Evolutionary conservation across 345 rosid species (phyloP).

Genomic region (Corchorus olitorius): DNA sequence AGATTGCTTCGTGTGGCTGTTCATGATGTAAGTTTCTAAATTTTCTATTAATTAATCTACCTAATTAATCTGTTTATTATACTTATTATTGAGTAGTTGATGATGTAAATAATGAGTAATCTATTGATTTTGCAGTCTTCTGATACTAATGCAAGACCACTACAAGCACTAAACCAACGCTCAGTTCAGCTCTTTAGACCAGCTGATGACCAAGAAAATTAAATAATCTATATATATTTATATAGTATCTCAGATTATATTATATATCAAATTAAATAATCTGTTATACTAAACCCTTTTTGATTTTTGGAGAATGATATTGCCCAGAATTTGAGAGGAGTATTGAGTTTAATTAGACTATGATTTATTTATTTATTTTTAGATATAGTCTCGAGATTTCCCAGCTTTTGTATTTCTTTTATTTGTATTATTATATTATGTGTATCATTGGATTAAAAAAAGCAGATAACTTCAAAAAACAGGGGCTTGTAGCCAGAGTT

Average conservation of each 20-base stretch:
- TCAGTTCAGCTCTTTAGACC: slow-evolving; percentile 49
- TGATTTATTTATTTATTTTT: no score
- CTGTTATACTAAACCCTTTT: neutral
- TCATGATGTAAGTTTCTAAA: slow-evolving; percentile 60
- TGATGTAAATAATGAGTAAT: neutral
- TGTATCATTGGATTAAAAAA: no score
- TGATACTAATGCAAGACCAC: slow-evolving; percentile 67
- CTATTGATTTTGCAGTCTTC: slow-evolving; percentile 45
- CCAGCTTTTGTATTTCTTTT: no score
- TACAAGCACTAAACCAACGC: slow-evolving; percentile 49
- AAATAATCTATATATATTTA: slow-evolving; percentile 7
- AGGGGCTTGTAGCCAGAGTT: no score
- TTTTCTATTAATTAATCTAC: neutral
- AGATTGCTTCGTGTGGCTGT: slow-evolving; percentile 70
- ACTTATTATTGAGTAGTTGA: neutral
- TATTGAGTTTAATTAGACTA: no score
- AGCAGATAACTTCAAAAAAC: no score
- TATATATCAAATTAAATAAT: neutral
- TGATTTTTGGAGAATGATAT: neutral
- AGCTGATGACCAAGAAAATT: slow-evolving; percentile 17
- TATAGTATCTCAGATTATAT: neutral
- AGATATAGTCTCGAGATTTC: no score
- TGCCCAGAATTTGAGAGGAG: neutral
- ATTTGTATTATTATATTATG: no score
- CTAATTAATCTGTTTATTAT: no score